Base-by-base conservation (phyloP, 768 basidiomycete species). In the Antrodiella citrinella region DNA sequence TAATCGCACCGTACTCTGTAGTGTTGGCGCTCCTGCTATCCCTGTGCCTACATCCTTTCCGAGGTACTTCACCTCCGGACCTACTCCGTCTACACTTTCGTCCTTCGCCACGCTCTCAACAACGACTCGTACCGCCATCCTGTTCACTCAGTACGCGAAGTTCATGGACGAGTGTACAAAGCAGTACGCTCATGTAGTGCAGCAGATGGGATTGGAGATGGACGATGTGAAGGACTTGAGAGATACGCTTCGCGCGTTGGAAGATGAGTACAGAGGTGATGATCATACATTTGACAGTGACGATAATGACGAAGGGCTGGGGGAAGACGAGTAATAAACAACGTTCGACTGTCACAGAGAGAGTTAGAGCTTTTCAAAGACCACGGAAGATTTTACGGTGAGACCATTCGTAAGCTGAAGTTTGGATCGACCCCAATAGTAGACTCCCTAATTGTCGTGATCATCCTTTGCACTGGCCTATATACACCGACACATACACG, bases 1-100 rank as follows among this genome's bases (percentile, higher is more conserved):
- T 26, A 50, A 39, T 11, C 49, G 50, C n/a, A n/a, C n/a, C n/a
- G n/a, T n/a, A n/a, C n/a, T n/a, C n/a, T 58, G 30, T 55, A 84
- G 78, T 50, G 64, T 70, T 22, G 76, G 75, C 60, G 64, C 72
- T 3, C 64, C 70, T 5, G 63, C 74, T n/a, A 85, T 77, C 57
- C 81, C 83, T 5, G 62, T 83, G 15, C 77, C 81, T 4, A 72
- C 73, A 24, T 82, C 83, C 4, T 84, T 80, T 60, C 82, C 82
- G 4, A 56, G 61, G 3, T 70, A 78, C 44, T 72, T 76, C 54
- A 53, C 52, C 25, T 50, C 45, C 41, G 42, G 51, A 20, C 24
- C 45, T 10, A 24, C 48, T 10, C 52, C 41, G 3, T 22, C 40
- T 0, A 46, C 55, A 3, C 41, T 55, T 1, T 45, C 50, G 25